A percentile compares a stretch with the other conserved stretches of the same genome.
phyloP scores from a whole-genome alignment of 75 land plant species.

The Pinus albicaulis region DNA sequence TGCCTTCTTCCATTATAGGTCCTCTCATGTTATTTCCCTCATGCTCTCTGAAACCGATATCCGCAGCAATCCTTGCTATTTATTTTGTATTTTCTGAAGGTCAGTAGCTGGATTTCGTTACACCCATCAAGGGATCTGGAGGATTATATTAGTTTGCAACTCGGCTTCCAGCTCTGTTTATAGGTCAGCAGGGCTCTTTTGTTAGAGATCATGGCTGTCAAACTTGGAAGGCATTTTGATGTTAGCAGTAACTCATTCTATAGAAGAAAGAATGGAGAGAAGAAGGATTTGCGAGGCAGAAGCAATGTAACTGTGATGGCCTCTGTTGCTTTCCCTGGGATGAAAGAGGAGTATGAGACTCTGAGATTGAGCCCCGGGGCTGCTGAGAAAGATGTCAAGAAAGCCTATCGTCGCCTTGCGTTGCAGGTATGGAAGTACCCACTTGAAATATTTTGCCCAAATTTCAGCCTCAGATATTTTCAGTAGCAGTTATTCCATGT shows the following conservation, averaged over 20 bases:
- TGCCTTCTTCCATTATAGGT: too few relatives aligned
- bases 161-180: neutral
- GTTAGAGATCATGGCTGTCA: neutral
- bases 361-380: slow-evolving; percentile 63
- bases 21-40: too few relatives aligned
- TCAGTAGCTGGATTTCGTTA: neutral
- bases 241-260: neutral
- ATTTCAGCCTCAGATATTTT: too few relatives aligned
- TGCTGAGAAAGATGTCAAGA: slow-evolving; percentile 66
- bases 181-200: neutral
- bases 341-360: slow-evolving; percentile 41
- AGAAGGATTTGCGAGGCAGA: neutral
- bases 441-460: too few relatives aligned
- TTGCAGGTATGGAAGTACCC: slow-evolving; percentile 38
- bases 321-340: slow-evolving; percentile 10
- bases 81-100: too few relatives aligned
- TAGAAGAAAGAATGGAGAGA: neutral
- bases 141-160: neutral
- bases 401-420: slow-evolving; percentile 65
- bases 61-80: too few relatives aligned
- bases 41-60: too few relatives aligned
- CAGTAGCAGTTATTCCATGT: too few relatives aligned
- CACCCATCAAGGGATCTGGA: neutral
- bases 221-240: neutral
- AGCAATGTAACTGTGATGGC: slow-evolving; percentile 10